Evolutionary conservation across 495 filamentous ascomycete species (phyloP).

Genomic region (Penicillium salamii): DNA sequence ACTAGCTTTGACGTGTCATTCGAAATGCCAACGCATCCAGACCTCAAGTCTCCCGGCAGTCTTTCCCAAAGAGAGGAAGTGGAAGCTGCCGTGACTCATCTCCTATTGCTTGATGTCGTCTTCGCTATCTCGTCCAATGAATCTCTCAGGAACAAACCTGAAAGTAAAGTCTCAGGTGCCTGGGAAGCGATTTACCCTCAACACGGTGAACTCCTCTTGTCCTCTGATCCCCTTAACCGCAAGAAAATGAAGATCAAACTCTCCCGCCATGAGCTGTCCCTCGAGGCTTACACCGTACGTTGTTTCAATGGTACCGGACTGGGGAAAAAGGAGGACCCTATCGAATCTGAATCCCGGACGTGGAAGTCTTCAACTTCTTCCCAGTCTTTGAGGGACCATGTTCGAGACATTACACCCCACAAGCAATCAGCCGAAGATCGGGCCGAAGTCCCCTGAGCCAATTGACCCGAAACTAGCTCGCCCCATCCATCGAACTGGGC

Average conservation of each 20-base stretch:
- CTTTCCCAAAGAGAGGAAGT: constrained; percentile 38
- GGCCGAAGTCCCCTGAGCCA: constrained; percentile 1
- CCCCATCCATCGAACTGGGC: constrained; percentile 8
- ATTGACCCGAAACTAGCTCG: constrained; percentile 6
- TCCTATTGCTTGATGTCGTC: constrained; percentile 39
- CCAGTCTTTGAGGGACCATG: constrained; percentile 33
- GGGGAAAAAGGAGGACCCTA: constrained; percentile 8
- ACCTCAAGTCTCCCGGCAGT: constrained; percentile 35
- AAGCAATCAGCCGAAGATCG: not conserved
- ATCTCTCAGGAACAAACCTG: constrained; percentile 1
- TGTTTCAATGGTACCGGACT: constrained; percentile 19
- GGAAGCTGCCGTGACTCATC: constrained; percentile 34
- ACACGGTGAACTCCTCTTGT: constrained; percentile 36
- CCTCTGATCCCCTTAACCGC: constrained; percentile 16
- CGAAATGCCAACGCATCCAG: constrained; percentile 29
- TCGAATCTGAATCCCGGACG: constrained; percentile 11
- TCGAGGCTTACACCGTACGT: constrained; percentile 23
- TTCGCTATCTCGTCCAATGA: constrained; percentile 26
- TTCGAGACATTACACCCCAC: constrained; percentile 20
- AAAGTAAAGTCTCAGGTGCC: not conserved
- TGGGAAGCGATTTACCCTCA: constrained; percentile 43
- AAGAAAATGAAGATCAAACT: constrained; percentile 39
- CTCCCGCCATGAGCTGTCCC: constrained; percentile 29
- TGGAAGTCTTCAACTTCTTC: constrained; percentile 23
- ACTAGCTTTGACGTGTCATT: constrained; percentile 48